Base-by-base conservation (phyloP, 306 rosid genomes). In the Lablab purpureus region DNA sequence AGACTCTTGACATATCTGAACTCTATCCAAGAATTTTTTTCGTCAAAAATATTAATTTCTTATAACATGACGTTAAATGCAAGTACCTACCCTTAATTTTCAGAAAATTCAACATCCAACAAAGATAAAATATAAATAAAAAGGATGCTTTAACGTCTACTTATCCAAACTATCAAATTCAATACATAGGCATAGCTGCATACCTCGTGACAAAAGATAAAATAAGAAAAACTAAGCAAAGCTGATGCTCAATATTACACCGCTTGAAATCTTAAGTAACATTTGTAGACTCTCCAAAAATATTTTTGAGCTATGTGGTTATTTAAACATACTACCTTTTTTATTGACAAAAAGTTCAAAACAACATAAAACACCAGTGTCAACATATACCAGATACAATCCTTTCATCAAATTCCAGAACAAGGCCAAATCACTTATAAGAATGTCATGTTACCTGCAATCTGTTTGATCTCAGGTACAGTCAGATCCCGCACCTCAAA, bases 381-480 rank as follows among this genome's bases (percentile, higher is more conserved):
- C 36, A 63, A 75, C 62, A 67, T 62, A 73, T 58, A 65, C 71
- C 22, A 76, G 36, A 32, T 17, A 63, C 25, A 78, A 45, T 58
- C 56, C 23, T 72, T 51, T 36, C 37, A 72, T 73, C 74, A 81
- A 77, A 80, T 67, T 59, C 49, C n/a, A 63, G 34, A 68, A 67
- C 59, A 78, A 67, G 50, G 22, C 7, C 30, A 30, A 60, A 62
- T 62, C 34, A 34, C 51, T 72, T 73, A 19, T 15, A 51, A 50
- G 62, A 78, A 22, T 59, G 58, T 41, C 67, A 63, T 70, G 43
- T 54, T 87, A 95, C 97, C 97, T 88, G 98, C 93, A 87, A 95
- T 93, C 89, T 95, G 98, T 82, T 91, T 95, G 76, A 93, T 88
- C 86, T 95, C 97, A 19, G 97, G 73, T 85, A 95, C 85, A 60